Evolutionary conservation across 768 basidiomycete genomes (phyloP).

Genomic region (Tylopilus felleus): DNA sequence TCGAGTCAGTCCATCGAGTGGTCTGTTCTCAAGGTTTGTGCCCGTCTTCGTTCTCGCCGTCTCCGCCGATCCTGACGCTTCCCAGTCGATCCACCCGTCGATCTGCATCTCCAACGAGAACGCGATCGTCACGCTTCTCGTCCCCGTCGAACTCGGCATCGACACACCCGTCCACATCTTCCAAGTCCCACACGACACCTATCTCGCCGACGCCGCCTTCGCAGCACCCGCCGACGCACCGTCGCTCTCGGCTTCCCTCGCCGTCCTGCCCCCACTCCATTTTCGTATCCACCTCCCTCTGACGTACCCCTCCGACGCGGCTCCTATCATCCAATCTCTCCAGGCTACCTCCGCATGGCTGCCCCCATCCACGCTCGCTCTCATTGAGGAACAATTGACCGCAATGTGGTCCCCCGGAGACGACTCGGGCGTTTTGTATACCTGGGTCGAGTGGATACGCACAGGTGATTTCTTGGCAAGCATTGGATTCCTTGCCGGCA

Average conservation of each 20-base stretch:
- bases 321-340: slow-evolving; percentile 55
- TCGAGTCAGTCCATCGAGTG: slow-evolving; percentile 18
- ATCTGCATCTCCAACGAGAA: slow-evolving; percentile 47
- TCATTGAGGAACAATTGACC: slow-evolving; percentile 40
- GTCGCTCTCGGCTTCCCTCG: slow-evolving; percentile 31
- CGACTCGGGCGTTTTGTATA: slow-evolving; percentile 55
- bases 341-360: slow-evolving; percentile 62
- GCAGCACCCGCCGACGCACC: not conserved
- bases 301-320: slow-evolving; percentile 49
- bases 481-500: slow-evolving; percentile 38
- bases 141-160: slow-evolving; percentile 59
- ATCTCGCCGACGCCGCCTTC: slow-evolving; percentile 2
- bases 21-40: slow-evolving; percentile 27
- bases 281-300: slow-evolving; percentile 52
- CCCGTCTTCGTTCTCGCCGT: too few species aligned
- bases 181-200: slow-evolving; percentile 7
- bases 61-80: slow-evolving; percentile 8
- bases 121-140: slow-evolving; percentile 38
- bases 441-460: slow-evolving; percentile 70
- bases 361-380: slow-evolving; percentile 27
- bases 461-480: slow-evolving; percentile 59
- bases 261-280: slow-evolving; percentile 61
- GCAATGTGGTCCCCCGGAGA: slow-evolving; percentile 54
- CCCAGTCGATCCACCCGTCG: slow-evolving; percentile 79
- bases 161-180: slow-evolving; percentile 40